Conservation (phyloP, 345 rosid species). For the Nasturtium officinale region DNA sequence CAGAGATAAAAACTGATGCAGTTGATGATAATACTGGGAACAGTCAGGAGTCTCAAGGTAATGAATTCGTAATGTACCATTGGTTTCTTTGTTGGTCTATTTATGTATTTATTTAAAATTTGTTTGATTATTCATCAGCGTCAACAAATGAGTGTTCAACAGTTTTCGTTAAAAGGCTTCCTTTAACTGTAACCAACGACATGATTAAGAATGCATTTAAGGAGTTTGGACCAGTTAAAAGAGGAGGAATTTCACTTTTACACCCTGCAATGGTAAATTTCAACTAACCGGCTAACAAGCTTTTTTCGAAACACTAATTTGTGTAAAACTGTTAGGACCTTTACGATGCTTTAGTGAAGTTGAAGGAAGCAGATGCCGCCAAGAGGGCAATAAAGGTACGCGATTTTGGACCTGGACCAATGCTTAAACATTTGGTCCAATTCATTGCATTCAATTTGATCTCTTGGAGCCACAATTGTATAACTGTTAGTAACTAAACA, state of each 20-base stretch:
- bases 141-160: slow-evolving; percentile 57
- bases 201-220: slow-evolving; percentile 62
- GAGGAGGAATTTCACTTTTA: slow-evolving; percentile 53
- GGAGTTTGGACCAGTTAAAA: slow-evolving; percentile 68
- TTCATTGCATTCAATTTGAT: neutral
- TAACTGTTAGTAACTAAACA: slow-evolving; percentile 19
- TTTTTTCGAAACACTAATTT: neutral
- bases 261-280: slow-evolving; percentile 48
- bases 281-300: neutral
- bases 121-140: slow-evolving; percentile 7
- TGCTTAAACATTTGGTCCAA: neutral
- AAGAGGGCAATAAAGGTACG: slow-evolving; percentile 71
- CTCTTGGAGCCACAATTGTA: neutral
- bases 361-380: slow-evolving; percentile 65
- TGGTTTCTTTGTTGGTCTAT: slow-evolving; percentile 3
- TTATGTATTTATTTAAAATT: neutral
- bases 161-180: slow-evolving; percentile 67
- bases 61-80: neutral
- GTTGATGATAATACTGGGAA: slow-evolving; percentile 31
- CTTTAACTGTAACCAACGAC: slow-evolving; percentile 51
- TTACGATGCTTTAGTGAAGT: slow-evolving; percentile 75
- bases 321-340: slow-evolving; percentile 41
- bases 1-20: too few species aligned
- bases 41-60: slow-evolving; percentile 49
- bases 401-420: neutral